These are phyloP conservation scores for Hymenoscyphus albidus DNA, from an alignment of 2,329 filamentous ascomycete genomes.

Conservation along the genomic window DNA sequence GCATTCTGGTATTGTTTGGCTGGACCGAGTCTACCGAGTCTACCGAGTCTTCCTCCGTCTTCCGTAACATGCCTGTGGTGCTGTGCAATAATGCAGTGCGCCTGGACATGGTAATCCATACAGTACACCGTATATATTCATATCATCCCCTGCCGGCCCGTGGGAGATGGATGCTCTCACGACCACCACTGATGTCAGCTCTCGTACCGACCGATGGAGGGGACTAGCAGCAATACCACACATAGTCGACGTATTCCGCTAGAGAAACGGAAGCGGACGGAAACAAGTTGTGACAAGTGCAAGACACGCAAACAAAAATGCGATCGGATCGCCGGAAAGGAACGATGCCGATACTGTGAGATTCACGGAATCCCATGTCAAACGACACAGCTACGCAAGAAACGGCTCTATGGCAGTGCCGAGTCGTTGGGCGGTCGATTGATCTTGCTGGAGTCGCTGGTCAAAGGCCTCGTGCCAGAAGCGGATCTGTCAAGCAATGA, in stretches of 20 bases:
- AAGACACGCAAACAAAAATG: conserved; percentile 46
- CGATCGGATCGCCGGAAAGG: conserved; percentile 37
- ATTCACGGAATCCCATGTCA: conserved; percentile 40
- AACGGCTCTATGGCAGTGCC: conserved; percentile 41
- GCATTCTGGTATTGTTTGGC: not conserved
- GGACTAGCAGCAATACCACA: not conserved
- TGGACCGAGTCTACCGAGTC: too few relatives aligned
- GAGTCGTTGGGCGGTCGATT: conserved; percentile 41
- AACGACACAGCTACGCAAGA: conserved; percentile 44
- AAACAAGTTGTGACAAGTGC: conserved; percentile 43
- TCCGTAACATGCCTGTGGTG: too few relatives aligned
- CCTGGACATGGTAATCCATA: not conserved
- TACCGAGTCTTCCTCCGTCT: too few relatives aligned
- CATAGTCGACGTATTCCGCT: conserved; percentile 38
- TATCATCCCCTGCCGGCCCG: not conserved
- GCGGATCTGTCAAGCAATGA: conserved; percentile 41
- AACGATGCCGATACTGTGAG: conserved; percentile 41
- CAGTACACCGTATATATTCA: not conserved
- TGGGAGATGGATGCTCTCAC: not conserved
- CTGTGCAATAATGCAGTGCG: too few relatives aligned
- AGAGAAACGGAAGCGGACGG: conserved; percentile 43
- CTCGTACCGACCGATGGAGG: not conserved
- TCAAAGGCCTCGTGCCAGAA: conserved; percentile 42
- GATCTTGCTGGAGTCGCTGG: conserved; percentile 41
- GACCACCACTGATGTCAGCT: not conserved